These are phyloP conservation scores for Aspergillus pseudoviridinutans DNA, from an alignment of 2,329 filamentous ascomycete species.

Conservation along the genomic window DNA sequence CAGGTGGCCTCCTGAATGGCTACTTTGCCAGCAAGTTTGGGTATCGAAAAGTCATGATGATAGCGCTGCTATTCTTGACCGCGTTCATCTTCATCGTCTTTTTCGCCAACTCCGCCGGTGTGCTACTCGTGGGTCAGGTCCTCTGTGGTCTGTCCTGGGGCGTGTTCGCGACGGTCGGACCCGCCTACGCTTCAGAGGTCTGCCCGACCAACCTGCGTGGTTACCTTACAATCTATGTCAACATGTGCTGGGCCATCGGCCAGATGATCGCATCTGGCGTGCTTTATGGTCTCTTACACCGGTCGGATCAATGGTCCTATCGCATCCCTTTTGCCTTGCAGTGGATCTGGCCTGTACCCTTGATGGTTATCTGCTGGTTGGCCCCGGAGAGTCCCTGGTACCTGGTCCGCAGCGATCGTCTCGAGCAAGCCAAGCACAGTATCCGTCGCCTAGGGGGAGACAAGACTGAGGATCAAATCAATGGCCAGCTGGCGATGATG, in stretches of 20 bases:
- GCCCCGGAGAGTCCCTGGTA: too few species aligned
- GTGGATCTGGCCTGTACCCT: background rate
- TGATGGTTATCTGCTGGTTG: too few species aligned
- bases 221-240: conserved; percentile 36
- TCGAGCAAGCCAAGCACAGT: too few species aligned
- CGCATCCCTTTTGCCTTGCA: conserved; percentile 33
- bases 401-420: too few species aligned
- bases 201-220: conserved; percentile 24
- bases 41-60: too few species aligned
- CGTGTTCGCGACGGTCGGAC: conserved; percentile 26
- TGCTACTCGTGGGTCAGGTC: conserved; percentile 45
- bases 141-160: conserved; percentile 44
- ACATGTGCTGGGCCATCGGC: conserved; percentile 37
- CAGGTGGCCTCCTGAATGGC: too few species aligned
- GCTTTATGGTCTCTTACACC: conserved; percentile 29
- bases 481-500: too few species aligned
- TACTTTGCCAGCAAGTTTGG: too few species aligned
- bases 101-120: conserved; percentile 1
- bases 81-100: too few species aligned
- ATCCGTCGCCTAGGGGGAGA: too few species aligned
- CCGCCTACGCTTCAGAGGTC: conserved; percentile 27
- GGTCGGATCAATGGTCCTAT: conserved; percentile 34
- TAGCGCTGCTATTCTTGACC: too few species aligned
- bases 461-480: too few species aligned
- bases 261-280: conserved; percentile 25